Evolutionary conservation across 192 early-diverging fungal species (phyloP).

Genomic region (Backusella tuberculispora): DNA sequence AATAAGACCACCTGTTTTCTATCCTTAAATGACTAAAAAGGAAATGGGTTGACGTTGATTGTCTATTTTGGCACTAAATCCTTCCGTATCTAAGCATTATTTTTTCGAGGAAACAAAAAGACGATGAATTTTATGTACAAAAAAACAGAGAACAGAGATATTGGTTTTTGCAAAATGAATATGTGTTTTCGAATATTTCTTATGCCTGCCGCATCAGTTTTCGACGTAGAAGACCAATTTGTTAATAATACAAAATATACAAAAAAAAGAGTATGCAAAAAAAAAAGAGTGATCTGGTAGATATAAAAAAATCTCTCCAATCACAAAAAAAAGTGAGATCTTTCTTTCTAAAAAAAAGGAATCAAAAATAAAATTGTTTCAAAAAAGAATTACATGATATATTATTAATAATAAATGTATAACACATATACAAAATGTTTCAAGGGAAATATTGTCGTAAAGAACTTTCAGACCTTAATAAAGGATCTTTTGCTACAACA

Average conservation of each 20-base stretch:
- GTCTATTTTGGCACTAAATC: background rate
- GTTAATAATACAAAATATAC: no score
- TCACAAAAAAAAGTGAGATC: no score
- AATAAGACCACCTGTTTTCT: background rate
- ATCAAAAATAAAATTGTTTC: no score
- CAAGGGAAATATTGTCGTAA: constrained; percentile 68
- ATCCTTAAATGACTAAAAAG: background rate
- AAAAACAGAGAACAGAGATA: background rate
- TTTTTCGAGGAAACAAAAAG: background rate
- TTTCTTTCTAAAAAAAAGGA: no score
- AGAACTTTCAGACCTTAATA: constrained; percentile 62
- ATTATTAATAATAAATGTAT: background rate
- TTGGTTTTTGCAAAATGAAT: no score
- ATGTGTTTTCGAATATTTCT: no score
- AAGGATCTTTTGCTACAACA: constrained; percentile 71
- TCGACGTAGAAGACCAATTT: no score
- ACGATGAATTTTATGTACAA: background rate
- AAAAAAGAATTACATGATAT: background rate
- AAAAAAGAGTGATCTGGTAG: no score
- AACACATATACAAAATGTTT: background rate
- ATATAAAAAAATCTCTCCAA: no score
- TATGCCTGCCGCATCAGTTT: no score
- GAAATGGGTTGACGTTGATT: background rate
- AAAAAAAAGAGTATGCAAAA: no score
- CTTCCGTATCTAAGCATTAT: background rate